Percentiles rank a stretch among this genome's conserved stretches.
phyloP scores from a whole-genome alignment of 2,329 filamentous ascomycete genomes.

The Fusarium veterinarium region DNA sequence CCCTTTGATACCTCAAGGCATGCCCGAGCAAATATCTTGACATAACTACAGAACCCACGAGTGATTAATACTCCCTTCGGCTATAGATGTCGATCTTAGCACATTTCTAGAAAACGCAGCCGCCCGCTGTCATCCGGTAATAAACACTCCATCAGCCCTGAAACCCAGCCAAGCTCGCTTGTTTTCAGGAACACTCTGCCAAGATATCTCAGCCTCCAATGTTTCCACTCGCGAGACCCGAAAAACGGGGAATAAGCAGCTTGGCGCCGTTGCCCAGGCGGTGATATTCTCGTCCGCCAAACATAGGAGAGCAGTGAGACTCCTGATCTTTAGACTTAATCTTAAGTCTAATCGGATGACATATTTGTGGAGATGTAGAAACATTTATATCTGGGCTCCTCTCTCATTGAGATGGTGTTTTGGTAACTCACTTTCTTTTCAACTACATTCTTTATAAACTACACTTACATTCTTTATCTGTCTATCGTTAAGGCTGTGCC shows the following conservation, averaged over 20 bases:
- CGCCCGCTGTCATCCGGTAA: not conserved
- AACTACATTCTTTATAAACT: conserved; percentile 5
- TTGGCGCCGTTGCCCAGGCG: conserved; percentile 34
- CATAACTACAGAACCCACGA: not conserved
- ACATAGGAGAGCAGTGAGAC: conserved; percentile 1
- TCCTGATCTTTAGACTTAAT: conserved; percentile 22
- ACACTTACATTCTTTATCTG: conserved; percentile 18
- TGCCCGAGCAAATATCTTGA: not conserved
- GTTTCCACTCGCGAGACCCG: conserved; percentile 9
- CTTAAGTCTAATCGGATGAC: conserved; percentile 5
- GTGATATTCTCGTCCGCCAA: conserved; percentile 39
- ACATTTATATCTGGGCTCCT: not conserved
- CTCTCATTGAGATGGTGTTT: not conserved
- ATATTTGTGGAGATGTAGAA: not conserved
- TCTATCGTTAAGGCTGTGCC: conserved; percentile 30
- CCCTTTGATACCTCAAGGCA: accelerated
- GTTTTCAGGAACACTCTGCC: not conserved
- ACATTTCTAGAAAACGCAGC: not conserved
- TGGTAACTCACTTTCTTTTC: conserved; percentile 3
- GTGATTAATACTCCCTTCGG: no score
- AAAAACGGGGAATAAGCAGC: conserved; percentile 6
- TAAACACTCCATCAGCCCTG: not conserved
- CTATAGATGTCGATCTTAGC: not conserved
- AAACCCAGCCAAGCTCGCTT: conserved; percentile 27
- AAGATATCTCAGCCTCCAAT: conserved; percentile 16